A percentile compares a stretch with the other conserved stretches of the same genome.
Evolutionary conservation across 164 flowering plant species (phyloP).

Genomic region (Paratinospora sagittata): DNA sequence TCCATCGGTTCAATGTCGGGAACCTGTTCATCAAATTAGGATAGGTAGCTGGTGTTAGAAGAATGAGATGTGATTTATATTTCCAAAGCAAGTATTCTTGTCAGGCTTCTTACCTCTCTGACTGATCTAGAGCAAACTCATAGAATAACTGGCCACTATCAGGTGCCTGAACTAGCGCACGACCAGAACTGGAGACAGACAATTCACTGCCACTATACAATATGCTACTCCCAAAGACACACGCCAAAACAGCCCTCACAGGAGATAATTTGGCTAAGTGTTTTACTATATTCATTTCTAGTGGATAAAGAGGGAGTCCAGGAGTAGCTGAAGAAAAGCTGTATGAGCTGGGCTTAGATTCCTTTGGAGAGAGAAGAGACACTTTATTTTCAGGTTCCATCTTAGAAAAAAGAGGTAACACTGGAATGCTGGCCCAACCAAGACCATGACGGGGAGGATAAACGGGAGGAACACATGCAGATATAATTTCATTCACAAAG

Average conservation of each 20-base stretch:
- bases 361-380: conserved; percentile 50
- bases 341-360: conserved; percentile 52
- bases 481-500: conserved; percentile 95
- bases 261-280: conserved; percentile 91
- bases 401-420: conserved; percentile 46
- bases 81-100: background rate
- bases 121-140: conserved; percentile 96
- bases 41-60: background rate
- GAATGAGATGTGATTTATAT: background rate
- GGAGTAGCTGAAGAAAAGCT: conserved; percentile 47
- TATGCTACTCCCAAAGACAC: conserved; percentile 92
- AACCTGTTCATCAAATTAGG: conserved; percentile 45
- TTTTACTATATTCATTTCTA: conserved; percentile 78
- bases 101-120: conserved; percentile 69
- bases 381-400: conserved; percentile 44
- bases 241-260: conserved; percentile 87
- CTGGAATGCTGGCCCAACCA: conserved; percentile 98
- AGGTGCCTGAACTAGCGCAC: conserved; percentile 45
- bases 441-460: conserved; percentile 86
- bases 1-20: conserved; percentile 97
- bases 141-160: conserved; percentile 80
- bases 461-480: conserved; percentile 97
- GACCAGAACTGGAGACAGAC: conserved; percentile 44
- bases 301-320: conserved; percentile 70
- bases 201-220: conserved; percentile 55